These are phyloP conservation scores for Trichoderma gamsii DNA, from an alignment of 495 filamentous ascomycete genomes.

Conservation along the genomic window DNA sequence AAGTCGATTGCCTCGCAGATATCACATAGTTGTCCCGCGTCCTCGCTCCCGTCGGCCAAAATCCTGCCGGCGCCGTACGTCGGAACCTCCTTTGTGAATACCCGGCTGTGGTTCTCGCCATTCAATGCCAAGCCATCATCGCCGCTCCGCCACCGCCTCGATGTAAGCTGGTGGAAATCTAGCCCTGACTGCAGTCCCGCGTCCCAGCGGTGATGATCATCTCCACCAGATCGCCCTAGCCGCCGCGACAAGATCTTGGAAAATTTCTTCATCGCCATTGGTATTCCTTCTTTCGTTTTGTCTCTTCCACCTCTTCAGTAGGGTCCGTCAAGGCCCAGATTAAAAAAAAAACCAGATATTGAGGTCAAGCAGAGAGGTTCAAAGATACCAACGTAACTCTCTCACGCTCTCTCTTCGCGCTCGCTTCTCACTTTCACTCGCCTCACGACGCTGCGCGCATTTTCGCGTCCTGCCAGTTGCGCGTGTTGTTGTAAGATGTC, in stretches of 20 bases:
- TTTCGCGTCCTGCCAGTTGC: neutral
- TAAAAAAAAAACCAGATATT: neutral
- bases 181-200: neutral
- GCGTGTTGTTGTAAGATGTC: neutral
- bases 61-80: conserved; percentile 5
- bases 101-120: neutral
- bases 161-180: conserved; percentile 14
- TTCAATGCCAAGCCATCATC: neutral
- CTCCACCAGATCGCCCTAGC: conserved; percentile 1
- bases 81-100: conserved; percentile 1
- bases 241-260: conserved; percentile 15
- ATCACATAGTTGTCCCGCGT: conserved; percentile 1
- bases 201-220: conserved; percentile 6
- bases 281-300: neutral
- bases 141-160: conserved; percentile 10
- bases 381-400: neutral
- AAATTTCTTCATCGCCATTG: conserved; percentile 10
- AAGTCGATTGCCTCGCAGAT: conserved; percentile 8
- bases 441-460: neutral
- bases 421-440: neutral
- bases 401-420: neutral
- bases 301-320: neutral
- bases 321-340: neutral
- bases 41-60: conserved; percentile 6
- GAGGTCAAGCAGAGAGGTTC: neutral